Conservation (phyloP, 345 rosid species). For the Heritiera littoralis region DNA sequence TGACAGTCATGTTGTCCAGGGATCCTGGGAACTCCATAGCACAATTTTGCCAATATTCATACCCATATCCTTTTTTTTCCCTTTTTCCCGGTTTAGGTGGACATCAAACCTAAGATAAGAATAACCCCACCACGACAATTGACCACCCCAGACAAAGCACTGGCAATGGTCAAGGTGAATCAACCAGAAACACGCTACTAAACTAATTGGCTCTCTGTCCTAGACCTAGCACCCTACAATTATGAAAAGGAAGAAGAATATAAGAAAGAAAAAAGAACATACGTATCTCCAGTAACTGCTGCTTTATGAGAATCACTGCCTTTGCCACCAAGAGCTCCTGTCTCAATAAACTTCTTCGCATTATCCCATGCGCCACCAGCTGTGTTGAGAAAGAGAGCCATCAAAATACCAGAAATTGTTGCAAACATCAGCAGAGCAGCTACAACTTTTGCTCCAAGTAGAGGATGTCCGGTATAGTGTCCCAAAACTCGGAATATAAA, state of each 20-base stretch:
- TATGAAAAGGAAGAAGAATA: not conserved
- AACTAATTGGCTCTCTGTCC: not conserved
- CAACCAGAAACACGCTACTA: not conserved
- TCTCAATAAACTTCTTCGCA: constrained; percentile 94
- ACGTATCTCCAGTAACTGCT: constrained; percentile 98
- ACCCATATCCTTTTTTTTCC: not conserved
- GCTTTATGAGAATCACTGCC: constrained; percentile 98
- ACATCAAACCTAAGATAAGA: not conserved
- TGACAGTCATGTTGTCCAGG: not conserved
- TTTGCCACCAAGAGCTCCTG: constrained; percentile 97
- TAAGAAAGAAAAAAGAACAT: constrained; percentile 35
- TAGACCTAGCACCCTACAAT: not conserved
- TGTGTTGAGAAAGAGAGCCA: constrained; percentile 98
- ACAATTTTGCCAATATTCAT: not conserved
- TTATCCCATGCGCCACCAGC: constrained; percentile 99
- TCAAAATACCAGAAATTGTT: constrained; percentile 93
- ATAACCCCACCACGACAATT: not conserved
- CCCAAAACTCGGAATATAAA: constrained; percentile 80
- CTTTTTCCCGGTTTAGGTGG: not conserved
- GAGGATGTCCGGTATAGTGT: constrained; percentile 83
- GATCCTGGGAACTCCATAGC: not conserved
- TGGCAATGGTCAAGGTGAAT: not conserved
- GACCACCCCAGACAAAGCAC: not conserved
- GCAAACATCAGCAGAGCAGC: constrained; percentile 95
- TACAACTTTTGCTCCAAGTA: constrained; percentile 96